Evolutionary conservation across 805 yeast genomes (phyloP).

Genomic region (Blastobotrys chiropterorum): DNA sequence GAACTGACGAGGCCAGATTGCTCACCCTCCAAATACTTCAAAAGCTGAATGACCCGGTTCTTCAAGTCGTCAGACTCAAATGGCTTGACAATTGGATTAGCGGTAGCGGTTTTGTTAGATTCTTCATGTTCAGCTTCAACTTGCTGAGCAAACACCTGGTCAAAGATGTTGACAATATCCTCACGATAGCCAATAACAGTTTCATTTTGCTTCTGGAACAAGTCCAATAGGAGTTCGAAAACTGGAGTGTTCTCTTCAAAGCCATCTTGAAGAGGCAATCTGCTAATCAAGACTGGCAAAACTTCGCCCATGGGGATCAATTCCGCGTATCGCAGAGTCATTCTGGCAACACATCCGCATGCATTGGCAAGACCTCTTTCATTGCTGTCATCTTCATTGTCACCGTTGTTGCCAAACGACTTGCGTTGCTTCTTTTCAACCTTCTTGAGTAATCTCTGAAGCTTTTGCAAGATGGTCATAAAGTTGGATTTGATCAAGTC

Average conservation of each 20-base stretch:
- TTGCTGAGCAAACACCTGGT: conserved; percentile 67
- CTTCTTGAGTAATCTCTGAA: conserved; percentile 68
- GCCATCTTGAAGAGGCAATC: conserved; percentile 81
- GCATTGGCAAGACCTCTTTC: conserved; percentile 89
- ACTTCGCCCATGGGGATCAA: conserved; percentile 75
- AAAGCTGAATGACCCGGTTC: conserved; percentile 57
- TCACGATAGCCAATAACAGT: conserved; percentile 36
- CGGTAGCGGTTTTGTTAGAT: conserved; percentile 37
- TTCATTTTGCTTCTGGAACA: conserved; percentile 60
- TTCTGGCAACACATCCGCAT: conserved; percentile 93
- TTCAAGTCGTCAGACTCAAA: conserved; percentile 66
- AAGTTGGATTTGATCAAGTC: conserved; percentile 57
- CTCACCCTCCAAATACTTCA: conserved; percentile 64
- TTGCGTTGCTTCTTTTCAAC: conserved; percentile 57
- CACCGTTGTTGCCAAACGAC: conserved; percentile 33
- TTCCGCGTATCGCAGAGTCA: conserved; percentile 64
- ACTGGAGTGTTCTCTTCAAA: conserved; percentile 92
- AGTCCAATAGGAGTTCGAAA: conserved; percentile 64
- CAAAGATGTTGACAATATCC: conserved; percentile 59
- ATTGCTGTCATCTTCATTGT: conserved; percentile 73
- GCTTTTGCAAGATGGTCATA: conserved; percentile 58
- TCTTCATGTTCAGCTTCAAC: conserved; percentile 48
- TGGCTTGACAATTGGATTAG: conserved; percentile 36
- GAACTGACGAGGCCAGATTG: conserved; percentile 41
- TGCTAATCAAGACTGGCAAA: conserved; percentile 64